A percentile compares a stretch with the other conserved stretches of the same genome.
Evolutionary conservation across 208 protist genomes (phyloP).

Genomic region (Acanthamoeba triangularis): DNA sequence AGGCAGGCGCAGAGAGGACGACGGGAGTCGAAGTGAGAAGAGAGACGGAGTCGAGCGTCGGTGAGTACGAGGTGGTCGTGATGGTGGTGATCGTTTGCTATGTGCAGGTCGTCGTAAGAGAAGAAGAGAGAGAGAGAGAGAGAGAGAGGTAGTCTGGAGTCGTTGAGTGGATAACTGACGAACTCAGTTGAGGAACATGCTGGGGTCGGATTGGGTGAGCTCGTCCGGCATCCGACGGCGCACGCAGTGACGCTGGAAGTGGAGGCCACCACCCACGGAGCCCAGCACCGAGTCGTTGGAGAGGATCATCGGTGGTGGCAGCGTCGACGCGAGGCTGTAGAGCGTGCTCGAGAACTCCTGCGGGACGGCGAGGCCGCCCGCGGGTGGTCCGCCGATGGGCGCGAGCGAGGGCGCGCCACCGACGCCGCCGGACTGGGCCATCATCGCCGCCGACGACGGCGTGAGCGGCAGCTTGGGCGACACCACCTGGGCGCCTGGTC

Average conservation of each 20-base stretch:
- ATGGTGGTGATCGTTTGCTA: background rate
- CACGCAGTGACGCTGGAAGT: conserved; percentile 47
- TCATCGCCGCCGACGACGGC: background rate
- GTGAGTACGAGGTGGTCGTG: background rate
- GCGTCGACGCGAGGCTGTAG: conserved; percentile 50
- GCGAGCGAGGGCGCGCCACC: background rate
- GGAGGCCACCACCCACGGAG: conserved; percentile 36
- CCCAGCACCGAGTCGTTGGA: conserved; percentile 56
- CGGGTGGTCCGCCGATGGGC: background rate
- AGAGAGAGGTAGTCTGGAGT: background rate
- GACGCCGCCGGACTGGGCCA: background rate
- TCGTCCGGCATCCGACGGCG: conserved; percentile 29
- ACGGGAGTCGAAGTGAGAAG: background rate
- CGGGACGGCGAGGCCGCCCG: background rate
- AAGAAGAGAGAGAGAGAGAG: too few relatives aligned
- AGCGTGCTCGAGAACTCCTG: conserved; percentile 50
- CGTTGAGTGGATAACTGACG: too few relatives aligned
- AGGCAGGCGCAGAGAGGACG: background rate
- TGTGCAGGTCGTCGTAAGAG: background rate
- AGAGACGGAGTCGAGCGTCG: background rate
- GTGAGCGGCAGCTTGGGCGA: background rate
- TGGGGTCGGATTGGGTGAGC: conserved; percentile 9
- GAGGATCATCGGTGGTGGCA: conserved; percentile 27
- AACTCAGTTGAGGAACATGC: conserved; percentile 29
- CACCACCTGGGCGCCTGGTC: background rate